A percentile compares a stretch with the other conserved stretches of the same genome.
Conservation (phyloP, 2,329 filamentous ascomycete genomes). For the Fusarium papillatum region DNA sequence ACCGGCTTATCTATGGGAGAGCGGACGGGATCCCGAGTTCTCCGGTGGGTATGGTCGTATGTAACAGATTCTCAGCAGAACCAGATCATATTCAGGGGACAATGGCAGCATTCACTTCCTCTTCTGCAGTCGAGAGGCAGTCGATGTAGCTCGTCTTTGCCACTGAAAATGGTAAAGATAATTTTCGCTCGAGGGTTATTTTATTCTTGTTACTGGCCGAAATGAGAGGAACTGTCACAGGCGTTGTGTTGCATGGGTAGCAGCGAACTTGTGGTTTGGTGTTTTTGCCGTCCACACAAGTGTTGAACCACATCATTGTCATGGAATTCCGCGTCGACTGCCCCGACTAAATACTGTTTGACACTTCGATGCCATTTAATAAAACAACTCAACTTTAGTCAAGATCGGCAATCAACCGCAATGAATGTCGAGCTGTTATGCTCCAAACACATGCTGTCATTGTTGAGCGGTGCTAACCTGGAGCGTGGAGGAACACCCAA, state of each 20-base stretch:
- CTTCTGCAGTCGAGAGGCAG: background rate
- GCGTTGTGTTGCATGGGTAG: background rate
- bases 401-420: background rate
- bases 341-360: too few relatives aligned
- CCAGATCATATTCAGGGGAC: background rate
- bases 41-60: background rate
- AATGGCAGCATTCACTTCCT: background rate
- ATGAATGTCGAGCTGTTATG: background rate
- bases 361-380: background rate
- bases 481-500: background rate
- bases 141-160: background rate
- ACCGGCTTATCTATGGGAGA: background rate
- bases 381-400: background rate
- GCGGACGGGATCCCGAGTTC: background rate
- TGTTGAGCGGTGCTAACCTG: background rate
- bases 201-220: background rate
- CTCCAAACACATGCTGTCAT: background rate
- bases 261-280: too few relatives aligned
- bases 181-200: background rate
- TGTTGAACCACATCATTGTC: too few relatives aligned
- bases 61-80: background rate
- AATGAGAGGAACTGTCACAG: background rate
- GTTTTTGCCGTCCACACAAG: too few relatives aligned
- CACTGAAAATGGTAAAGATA: background rate
- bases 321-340: too few relatives aligned